Conservation (phyloP, 2,329 filamentous ascomycete genomes). For the Calonectria pseudoturangicola region DNA sequence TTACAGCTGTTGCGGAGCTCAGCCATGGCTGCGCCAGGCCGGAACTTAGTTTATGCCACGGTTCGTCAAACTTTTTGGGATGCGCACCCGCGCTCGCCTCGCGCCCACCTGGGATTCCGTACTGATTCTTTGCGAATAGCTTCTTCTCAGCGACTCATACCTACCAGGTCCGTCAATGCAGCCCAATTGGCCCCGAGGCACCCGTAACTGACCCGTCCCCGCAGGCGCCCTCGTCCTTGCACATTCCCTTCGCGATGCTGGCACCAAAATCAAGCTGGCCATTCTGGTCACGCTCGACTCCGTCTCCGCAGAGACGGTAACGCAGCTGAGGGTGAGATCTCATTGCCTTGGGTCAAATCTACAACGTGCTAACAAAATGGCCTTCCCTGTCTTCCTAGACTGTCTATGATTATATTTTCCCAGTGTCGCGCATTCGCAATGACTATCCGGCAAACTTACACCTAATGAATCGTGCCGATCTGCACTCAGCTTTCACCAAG, state of each 20-base stretch:
- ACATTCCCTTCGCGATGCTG: constrained; percentile 94
- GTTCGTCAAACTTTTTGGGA: constrained; percentile 62
- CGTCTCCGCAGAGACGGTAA: constrained; percentile 83
- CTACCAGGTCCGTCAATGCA: constrained; percentile 81
- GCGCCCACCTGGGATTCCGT: constrained; percentile 2
- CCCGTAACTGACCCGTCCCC: constrained; percentile 37
- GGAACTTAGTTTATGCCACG: constrained; percentile 73
- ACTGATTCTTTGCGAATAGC: constrained; percentile 70
- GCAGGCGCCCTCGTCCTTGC: constrained; percentile 93
- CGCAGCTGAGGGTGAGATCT: constrained; percentile 82
- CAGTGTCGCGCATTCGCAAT: constrained; percentile 87
- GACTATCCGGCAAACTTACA: constrained; percentile 86
- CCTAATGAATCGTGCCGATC: constrained; percentile 92
- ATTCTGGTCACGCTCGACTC: constrained; percentile 88
- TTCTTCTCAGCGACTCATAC: constrained; percentile 93
- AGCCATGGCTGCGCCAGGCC: constrained; percentile 62
- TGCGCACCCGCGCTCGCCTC: constrained; percentile 28
- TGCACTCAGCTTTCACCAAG: constrained; percentile 96
- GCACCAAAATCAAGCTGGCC: constrained; percentile 84
- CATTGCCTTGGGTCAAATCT: background rate
- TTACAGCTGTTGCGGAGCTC: constrained; percentile 47
- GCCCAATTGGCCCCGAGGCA: constrained; percentile 37
- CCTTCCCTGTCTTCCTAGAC: constrained; percentile 67
- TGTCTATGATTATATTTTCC: constrained; percentile 91
- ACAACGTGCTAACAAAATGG: constrained; percentile 35